Evolutionary conservation across 345 rosid genomes (phyloP), one percentile per base, ranked within the genome.

Genomic region (Bretschneidera sinensis): DNA sequence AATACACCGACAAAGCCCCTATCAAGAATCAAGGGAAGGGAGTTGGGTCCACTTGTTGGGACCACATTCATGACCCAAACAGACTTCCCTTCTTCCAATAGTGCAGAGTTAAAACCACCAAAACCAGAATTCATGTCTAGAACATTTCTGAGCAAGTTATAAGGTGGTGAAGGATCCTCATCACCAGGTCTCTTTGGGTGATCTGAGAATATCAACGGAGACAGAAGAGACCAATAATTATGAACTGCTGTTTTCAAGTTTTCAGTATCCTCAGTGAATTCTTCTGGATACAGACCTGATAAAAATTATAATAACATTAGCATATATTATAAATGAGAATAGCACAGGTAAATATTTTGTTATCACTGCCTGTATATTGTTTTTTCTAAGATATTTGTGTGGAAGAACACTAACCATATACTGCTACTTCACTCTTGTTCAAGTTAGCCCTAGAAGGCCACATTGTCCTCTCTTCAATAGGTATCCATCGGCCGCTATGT

Each of bases 151-250:
- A 91, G 79, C 96, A 95, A 91, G 80, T 95, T 95, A 74, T 81
- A 91, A 43, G 99, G 99, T 21, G 99, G 97, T 1, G 87, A 79
- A 43, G 99, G 99, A 77, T 95, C 97, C 77, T 95, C 99, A 31
- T 91, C 96, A 15, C 99, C 99, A 6, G 99, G 99, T 78, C 99
- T 88, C 72, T 95, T 95, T 15, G 99, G 98, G 75, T 95, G 99
- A 83, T 95, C 99, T 0, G 99, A 95, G 88, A 95, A 95, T 78
- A 95, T 88, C 57, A 95, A 54, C 4, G 99, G 97, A 5, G 99
- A 95, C 58, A 95, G 76, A 69, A 95, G 94, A 13, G 99, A 91
- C 99, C 99, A 95, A 74, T 82, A 91, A 70, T 95, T 83, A 51
- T 66, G 62, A 48, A 86, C 79, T 50, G 86, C 80, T 54, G 60